Conservation (phyloP, 1,139 yeast species). For the Debaryomyces sp. region DNA sequence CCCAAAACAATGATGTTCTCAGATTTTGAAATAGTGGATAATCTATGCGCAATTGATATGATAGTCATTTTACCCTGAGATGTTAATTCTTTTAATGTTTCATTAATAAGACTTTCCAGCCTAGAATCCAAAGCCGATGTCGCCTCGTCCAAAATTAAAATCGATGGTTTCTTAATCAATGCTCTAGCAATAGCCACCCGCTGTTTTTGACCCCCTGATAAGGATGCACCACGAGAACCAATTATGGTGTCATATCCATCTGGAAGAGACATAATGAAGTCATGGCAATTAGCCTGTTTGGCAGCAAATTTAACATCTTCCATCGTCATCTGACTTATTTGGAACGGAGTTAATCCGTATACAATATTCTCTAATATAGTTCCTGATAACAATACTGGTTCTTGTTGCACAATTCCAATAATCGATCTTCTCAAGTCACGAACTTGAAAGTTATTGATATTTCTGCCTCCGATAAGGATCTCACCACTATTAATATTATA, state of each 20-base stretch:
- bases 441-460: slow-evolving; percentile 65
- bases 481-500: slow-evolving; percentile 61
- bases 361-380: slow-evolving; percentile 77
- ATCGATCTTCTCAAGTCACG: slow-evolving; percentile 68
- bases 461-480: slow-evolving; percentile 66
- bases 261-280: slow-evolving; percentile 50
- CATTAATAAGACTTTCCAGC: slow-evolving; percentile 68
- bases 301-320: slow-evolving; percentile 46
- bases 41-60: slow-evolving; percentile 88
- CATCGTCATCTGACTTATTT: slow-evolving; percentile 43
- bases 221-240: slow-evolving; percentile 59
- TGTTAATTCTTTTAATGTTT: slow-evolving; percentile 56
- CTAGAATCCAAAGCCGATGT: slow-evolving; percentile 79
- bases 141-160: slow-evolving; percentile 74
- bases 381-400: slow-evolving; percentile 80
- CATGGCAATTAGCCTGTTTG: slow-evolving; percentile 59
- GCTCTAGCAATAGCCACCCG: slow-evolving; percentile 89
- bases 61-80: slow-evolving; percentile 72
- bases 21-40: slow-evolving; percentile 69
- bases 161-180: slow-evolving; percentile 61
- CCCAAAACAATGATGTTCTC: slow-evolving; percentile 61
- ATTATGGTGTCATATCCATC: slow-evolving; percentile 57
- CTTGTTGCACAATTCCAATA: slow-evolving; percentile 88
- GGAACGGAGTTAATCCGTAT: slow-evolving; percentile 66
- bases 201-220: slow-evolving; percentile 89